phyloP scores from a whole-genome alignment of 164 flowering plant genomes.

The Stephania cephalantha region DNA sequence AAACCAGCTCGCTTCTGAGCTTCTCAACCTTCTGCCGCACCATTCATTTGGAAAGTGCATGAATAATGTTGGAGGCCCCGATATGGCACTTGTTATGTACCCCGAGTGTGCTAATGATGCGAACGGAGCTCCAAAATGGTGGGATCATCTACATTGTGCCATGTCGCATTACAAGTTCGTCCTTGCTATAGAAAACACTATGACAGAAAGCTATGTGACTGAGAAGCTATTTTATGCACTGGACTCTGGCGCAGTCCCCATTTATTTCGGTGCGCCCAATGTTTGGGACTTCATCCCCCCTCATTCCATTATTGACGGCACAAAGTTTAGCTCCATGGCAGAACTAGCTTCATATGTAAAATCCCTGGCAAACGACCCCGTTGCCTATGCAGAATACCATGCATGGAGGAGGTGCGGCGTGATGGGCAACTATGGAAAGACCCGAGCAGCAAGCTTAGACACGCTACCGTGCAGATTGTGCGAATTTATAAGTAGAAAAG shows the following conservation, averaged over 20 bases:
- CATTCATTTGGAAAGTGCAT: slow-evolving; percentile 98
- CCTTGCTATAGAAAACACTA: slow-evolving; percentile 91
- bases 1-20: slow-evolving; percentile 57
- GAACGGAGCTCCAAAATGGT: slow-evolving; percentile 59
- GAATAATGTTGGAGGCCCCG: slow-evolving; percentile 86
- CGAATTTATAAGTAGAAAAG: slow-evolving; percentile 61
- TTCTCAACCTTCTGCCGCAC: slow-evolving; percentile 64
- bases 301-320: slow-evolving; percentile 85
- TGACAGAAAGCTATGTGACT: slow-evolving; percentile 88
- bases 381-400: slow-evolving; percentile 90
- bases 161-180: slow-evolving; percentile 99
- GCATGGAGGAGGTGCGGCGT: slow-evolving; percentile 99
- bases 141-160: slow-evolving; percentile 98
- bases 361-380: slow-evolving; percentile 71
- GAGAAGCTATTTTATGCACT: slow-evolving; percentile 95
- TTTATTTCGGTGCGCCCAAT: slow-evolving; percentile 95
- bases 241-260: slow-evolving; percentile 89
- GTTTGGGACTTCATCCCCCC: slow-evolving; percentile 92
- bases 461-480: slow-evolving; percentile 86
- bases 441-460: slow-evolving; percentile 82
- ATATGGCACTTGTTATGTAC: slow-evolving; percentile 71
- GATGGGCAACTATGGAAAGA: slow-evolving; percentile 55
- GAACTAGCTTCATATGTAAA: slow-evolving; percentile 82
- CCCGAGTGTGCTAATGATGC: slow-evolving; percentile 64
- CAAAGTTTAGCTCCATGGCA: slow-evolving; percentile 59